Base-by-base conservation (phyloP, 1,284 basidiomycete genomes). In the Apiotrichum siamense region DNA sequence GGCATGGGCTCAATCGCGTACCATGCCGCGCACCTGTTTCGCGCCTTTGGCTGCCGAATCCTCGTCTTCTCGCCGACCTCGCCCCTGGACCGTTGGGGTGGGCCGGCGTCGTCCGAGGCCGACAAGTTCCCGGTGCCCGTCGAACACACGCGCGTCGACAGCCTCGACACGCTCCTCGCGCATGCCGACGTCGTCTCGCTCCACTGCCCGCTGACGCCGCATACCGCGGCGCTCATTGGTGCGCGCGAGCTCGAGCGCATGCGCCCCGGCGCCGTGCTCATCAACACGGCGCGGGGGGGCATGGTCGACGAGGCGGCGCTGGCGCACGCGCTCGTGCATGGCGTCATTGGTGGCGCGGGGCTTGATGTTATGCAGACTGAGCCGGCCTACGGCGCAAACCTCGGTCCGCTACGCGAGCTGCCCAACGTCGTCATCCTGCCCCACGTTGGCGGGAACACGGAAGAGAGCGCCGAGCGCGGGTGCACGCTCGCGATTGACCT, bases 261-360 rank as follows among this genome's bases (percentile, higher is more conserved):
- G 73, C 74, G 74, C 50, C 29, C 50, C 1, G 47, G 50, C 1
- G 72, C 74, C 0, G 60, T 78, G 13, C 47, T 80, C 13, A 60
- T 79, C 62, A 80, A 80, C 61, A 77, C 76, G 1, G 71, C 76
- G 1, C 62, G 78, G 24, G 78, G 78, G 0, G 74, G 70, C 5
- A 69, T 78, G 12, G 63, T 78, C n/a, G 71, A 77, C 46, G 76
- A 77, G 54, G 57, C 53, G 1, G 78, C 78, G 1, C 63, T 80
- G 21, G 75, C 69, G 12, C 49, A 59, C 7, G 77, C 77, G 0
- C 55, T 80, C 7, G 57, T 62, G 17, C 46, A 48, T 4, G 72
- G 72, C 3, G 42, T 50, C 25, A 62, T 81, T n/a, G 75, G 69
- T 1, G 78, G 79, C 6, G 78, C 78, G 0, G 79, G 76, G 0